Base-by-base conservation (phyloP, 163 green algal genomes). In the Chloroidium sp. region DNA sequence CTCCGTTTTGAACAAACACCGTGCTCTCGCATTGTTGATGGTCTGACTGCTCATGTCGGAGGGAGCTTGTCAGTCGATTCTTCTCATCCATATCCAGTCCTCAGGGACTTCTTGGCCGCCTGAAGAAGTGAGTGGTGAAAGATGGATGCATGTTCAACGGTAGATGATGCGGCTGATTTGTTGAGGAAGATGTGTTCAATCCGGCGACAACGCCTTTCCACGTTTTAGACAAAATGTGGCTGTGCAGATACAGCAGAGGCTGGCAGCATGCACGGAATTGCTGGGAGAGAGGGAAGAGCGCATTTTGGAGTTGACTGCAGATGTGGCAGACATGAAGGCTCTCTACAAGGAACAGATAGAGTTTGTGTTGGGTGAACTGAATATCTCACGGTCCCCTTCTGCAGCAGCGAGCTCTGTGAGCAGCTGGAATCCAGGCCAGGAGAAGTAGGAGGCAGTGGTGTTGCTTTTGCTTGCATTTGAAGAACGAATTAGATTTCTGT, bases 321-420 rank as follows among this genome's bases (percentile, higher is more conserved):
- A 98, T 82, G 82, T 98, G 74, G 68, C 85, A 64, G 95, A 98
- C 84, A 86, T 96, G 8, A 95, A 94, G 81, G 61, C 85, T 75
- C 77, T 95, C 81, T 97, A 96, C 83, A 87, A 89, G 68, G 87
- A 95, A 60, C 95, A 98, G 86, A 91, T 98, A 36, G 90, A 97
- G 59, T 85, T 84, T 13, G 87, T 94, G 86, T 67, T 90, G 1
- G 75, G 83, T 62, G 75, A 87, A 76, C 77, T 89, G 10, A 78
- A 4, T 3, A 14, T 57, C 10, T 36, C 69, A 4, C 6, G 14
- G 6, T 60, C 10, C 6, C 69, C 69, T 14, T 60, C 10, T 4
- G 10, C 6, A 10, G 8, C 69, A 10, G 10, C 14, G 10, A 76
- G 69, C 69, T 72, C 64, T 6, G 64, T 72, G 6, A n/a, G 6